Evolutionary conservation across 805 yeast species (phyloP), one percentile per base, ranked within the genome.

Genomic region (Komagataella populi): DNA sequence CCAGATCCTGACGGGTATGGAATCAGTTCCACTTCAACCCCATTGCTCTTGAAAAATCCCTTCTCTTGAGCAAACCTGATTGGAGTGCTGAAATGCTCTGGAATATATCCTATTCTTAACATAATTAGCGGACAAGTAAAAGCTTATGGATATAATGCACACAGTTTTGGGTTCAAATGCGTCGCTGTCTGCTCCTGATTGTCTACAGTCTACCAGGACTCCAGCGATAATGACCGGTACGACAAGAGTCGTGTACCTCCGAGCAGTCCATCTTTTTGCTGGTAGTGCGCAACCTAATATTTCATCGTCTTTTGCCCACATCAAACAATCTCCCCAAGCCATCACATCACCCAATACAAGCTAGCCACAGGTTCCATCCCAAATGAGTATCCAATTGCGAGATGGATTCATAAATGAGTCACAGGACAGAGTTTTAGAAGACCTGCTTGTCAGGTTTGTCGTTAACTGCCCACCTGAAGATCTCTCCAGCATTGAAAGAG

Each of bases 391-490:
- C 48, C 58, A 59, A 14, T 52, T 68, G 44, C 59, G 69, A 53
- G 68, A 67, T 53, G 71, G 71, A 23, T 76, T 85, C 61, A 79
- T 75, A 49, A 75, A 77, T 59, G 83, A 81, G 60, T 73, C 90
- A 16, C 67, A 85, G 44, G 89, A 85, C 60, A 76, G 83, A 57
- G 85, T 81, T 1, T 69, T 88, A 43, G 96, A 87, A 63, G 99
- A 93, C 63, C 71, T 93, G 43, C 73, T 88, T 16, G 98, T 87
- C 49, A 73, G 99, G 55, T 93, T 93, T 62, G 82, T 95, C 49
- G 78, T 90, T 53, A 93, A 93, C 70, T 86, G 90, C 50, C 98
- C 99, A 7, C 78, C 80, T 4, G 97, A 91, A 60, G 99, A 93
- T 64, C 69, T 91, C 50, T 80, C 93, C 39, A 77, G 90, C 14